Evolutionary conservation across 2,329 filamentous ascomycete species (phyloP), one percentile per base, ranked within the genome.

Genomic region (Saccharata proteae): DNA sequence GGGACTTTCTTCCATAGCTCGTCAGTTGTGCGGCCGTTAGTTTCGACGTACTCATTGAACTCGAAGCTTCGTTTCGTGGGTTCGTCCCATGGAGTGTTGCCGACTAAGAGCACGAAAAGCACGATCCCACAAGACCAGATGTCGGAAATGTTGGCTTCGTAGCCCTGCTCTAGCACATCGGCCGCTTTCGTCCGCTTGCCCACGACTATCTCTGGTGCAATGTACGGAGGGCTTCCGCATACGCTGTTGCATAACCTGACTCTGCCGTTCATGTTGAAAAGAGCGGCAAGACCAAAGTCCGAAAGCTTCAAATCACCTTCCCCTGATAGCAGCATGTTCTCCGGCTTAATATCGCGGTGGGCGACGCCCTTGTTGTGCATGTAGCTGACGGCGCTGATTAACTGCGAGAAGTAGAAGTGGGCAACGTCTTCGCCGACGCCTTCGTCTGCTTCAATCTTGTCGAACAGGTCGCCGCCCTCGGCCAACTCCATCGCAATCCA

Each of bases 401-500:
- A 71, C 59, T 98, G 90, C 3, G 78, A 71, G 55, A 98, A 98
- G 62, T 96, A 98, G 39, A 94, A 74, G 53, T 98, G 92, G 19
- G 90, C 88, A 50, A 98, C 84, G 52, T 96, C 83, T 54, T 93
- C 77, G 5, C 79, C 74, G n/a, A 96, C 84, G 28, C 90, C 90
- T 26, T 88, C 82, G 55, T 98, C 90, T 12, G 90, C 86, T 60
- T 98, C 92, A 45, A 98, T 96, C 65, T 98, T 98, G 73, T 98
- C 90, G 55, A 98, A 98, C 6, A 98, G 67, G 52, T 98, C 90
- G 8, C 90, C 90, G 24, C 90, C 90, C 46, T 92, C 83, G 26
- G 90, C 90, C 43, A 83, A 79, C 57, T 98, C 90, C 85, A 98
- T 94, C 22, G 86, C 88, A 45, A 98, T 93, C 90, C 90, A 98